These are phyloP conservation scores for Thermomyces lanuginosus DNA, from an alignment of 2,329 filamentous ascomycete species.

Conservation along the genomic window DNA sequence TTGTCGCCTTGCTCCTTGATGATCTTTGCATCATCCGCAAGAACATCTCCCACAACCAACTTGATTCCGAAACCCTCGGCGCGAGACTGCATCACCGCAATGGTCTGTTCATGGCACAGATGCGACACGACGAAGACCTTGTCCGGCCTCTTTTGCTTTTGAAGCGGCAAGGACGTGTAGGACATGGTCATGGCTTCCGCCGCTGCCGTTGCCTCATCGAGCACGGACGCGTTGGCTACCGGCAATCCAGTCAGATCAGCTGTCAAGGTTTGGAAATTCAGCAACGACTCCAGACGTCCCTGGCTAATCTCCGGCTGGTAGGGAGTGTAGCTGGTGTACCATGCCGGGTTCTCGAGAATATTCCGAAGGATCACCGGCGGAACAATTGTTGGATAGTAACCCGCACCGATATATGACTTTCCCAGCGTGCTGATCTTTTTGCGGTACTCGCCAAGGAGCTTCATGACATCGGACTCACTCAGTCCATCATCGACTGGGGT, in stretches of 20 bases:
- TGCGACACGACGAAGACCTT: conserved; percentile 77
- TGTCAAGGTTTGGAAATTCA: conserved; percentile 93
- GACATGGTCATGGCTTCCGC: conserved; percentile 94
- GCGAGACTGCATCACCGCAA: conserved; percentile 66
- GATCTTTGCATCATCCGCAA: conserved; percentile 45
- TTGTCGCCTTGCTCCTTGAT: conserved; percentile 64
- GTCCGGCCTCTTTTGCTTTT: conserved; percentile 54
- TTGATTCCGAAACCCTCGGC: conserved; percentile 84
- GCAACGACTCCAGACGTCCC: conserved; percentile 72
- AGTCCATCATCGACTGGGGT: conserved; percentile 29
- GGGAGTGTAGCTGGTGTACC: conserved; percentile 96
- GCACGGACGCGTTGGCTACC: conserved; percentile 76
- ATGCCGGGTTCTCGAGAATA: conserved; percentile 78
- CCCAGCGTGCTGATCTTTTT: conserved; percentile 45
- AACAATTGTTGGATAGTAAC: conserved; percentile 75
- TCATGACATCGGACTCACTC: conserved; percentile 29
- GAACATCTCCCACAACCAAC: conserved; percentile 55
- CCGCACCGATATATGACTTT: conserved; percentile 61
- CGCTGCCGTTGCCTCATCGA: conserved; percentile 83
- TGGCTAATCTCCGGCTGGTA: conserved; percentile 97
- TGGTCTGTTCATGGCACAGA: conserved; percentile 68
- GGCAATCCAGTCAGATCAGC: conserved; percentile 72
- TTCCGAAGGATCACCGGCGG: conserved; percentile 88
- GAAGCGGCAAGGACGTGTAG: conserved; percentile 53
- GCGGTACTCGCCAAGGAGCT: conserved; percentile 23